Evolutionary conservation across 306 rosid genomes (phyloP), one percentile per base, ranked within the genome.

Genomic region (Dalbergia cultrata): DNA sequence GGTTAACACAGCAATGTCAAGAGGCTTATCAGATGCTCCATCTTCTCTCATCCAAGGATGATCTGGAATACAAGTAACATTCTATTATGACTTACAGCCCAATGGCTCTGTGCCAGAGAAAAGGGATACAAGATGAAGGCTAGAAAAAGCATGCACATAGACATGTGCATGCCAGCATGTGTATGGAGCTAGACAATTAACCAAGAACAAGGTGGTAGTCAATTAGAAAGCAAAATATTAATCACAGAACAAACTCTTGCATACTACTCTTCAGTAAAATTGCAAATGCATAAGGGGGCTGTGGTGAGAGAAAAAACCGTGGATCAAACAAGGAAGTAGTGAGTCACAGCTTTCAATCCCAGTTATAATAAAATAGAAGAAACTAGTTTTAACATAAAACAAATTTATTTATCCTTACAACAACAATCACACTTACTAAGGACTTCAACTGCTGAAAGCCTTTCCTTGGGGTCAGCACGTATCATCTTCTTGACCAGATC

Each of bases 41-140:
- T 95, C 98, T 85, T 80, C 98, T 88, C 92, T 90, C 97, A 95
- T 86, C 99, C 99, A 95, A 61, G 99, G 97, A 88, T 95, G 99
- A 85, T 89, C 99, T 95, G 90, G 85, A 89, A 59, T 65, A 68
- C 44, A 60, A 16, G 73, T 60, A 56, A 49, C 72, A 75, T 33
- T 19, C 60, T 68, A 61, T 65, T 74, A 80, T 67, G 75, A 70
- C 13, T 17, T 73, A 26, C 18, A 49, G 57, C 39, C 63, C 12
- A 72, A 63, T 75, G 50, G 70, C n/a, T 76, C 31, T n/a, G 59
- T 33, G 31, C 67, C 10, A 47, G 59, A 70, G 47, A 56, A 47
- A 26, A 69, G 50, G 65, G 61, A 63, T 39, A 78, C 19, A 16
- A 64, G 13, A 35, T 56, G 12, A 54, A 47, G 5, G 22, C 33